A percentile compares a stretch with the other conserved stretches of the same genome.
Evolutionary conservation across 2,329 filamentous ascomycete genomes (phyloP).

Genomic region (Geosmithia morbida): DNA sequence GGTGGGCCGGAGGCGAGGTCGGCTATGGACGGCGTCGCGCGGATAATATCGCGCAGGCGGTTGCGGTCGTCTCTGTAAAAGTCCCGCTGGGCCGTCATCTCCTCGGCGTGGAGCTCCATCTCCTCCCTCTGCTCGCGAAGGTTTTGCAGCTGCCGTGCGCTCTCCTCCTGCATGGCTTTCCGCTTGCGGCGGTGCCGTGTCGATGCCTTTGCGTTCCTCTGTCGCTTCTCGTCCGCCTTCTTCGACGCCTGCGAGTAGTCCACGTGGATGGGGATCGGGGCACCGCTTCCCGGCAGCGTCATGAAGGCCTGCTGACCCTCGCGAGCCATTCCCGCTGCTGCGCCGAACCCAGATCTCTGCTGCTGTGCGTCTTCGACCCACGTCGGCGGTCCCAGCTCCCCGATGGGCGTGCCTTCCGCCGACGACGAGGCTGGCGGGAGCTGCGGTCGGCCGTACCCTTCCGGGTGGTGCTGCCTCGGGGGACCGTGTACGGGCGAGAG

Average conservation of each 20-base stretch:
- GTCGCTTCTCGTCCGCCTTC: constrained; percentile 72
- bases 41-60: constrained; percentile 52
- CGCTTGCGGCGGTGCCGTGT: constrained; percentile 68
- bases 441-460: background rate
- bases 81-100: constrained; percentile 48
- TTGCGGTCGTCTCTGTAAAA: constrained; percentile 63
- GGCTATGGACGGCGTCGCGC: constrained; percentile 41
- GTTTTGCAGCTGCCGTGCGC: constrained; percentile 51
- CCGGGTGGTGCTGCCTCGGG: constrained; percentile 7
- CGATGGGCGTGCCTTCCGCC: background rate
- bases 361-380: background rate
- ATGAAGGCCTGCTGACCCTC: constrained; percentile 23
- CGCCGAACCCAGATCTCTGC: background rate
- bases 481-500: constrained; percentile 6
- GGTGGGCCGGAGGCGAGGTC: constrained; percentile 34
- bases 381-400: background rate
- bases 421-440: background rate
- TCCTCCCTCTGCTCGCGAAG: constrained; percentile 56
- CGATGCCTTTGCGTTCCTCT: constrained; percentile 74
- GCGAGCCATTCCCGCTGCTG: constrained; percentile 10
- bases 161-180: constrained; percentile 70
- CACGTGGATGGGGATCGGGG: constrained; percentile 46
- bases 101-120: constrained; percentile 37
- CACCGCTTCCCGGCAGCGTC: constrained; percentile 21
- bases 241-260: constrained; percentile 73